phyloP scores from a whole-genome alignment of 768 basidiomycete genomes.

The Tricholoma sp. region DNA sequence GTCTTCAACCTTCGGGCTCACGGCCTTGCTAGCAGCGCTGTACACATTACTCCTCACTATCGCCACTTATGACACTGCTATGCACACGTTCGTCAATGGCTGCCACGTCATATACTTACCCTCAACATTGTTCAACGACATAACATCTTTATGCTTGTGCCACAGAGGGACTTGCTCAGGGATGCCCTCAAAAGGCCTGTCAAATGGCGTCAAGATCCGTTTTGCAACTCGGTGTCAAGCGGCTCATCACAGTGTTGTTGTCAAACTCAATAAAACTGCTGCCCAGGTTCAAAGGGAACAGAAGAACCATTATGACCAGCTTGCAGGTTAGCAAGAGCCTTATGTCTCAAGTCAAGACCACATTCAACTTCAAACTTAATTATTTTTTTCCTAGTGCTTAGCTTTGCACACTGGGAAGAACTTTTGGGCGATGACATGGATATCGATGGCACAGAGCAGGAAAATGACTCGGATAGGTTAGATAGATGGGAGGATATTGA shows the following conservation, averaged over 20 bases:
- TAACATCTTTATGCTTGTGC: too few species aligned
- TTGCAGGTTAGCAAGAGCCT: not conserved
- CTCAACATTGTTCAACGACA: too few species aligned
- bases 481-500: not conserved
- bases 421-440: not conserved
- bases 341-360: not conserved
- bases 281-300: not conserved
- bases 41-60: too few species aligned
- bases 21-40: too few species aligned
- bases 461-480: not conserved
- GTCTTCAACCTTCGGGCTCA: too few species aligned
- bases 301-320: not conserved
- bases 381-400: not conserved
- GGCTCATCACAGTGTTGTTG: not conserved
- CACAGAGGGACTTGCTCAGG: too few species aligned
- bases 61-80: too few species aligned
- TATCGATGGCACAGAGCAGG: not conserved
- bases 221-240: not conserved
- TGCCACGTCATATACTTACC: too few species aligned
- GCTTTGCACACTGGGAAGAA: not conserved
- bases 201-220: not conserved
- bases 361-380: not conserved
- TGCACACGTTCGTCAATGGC: too few species aligned
- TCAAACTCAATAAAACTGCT: not conserved
- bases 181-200: not conserved